Evolutionary conservation across 768 basidiomycete genomes (phyloP).

Genomic region (Lentinus brumalis): DNA sequence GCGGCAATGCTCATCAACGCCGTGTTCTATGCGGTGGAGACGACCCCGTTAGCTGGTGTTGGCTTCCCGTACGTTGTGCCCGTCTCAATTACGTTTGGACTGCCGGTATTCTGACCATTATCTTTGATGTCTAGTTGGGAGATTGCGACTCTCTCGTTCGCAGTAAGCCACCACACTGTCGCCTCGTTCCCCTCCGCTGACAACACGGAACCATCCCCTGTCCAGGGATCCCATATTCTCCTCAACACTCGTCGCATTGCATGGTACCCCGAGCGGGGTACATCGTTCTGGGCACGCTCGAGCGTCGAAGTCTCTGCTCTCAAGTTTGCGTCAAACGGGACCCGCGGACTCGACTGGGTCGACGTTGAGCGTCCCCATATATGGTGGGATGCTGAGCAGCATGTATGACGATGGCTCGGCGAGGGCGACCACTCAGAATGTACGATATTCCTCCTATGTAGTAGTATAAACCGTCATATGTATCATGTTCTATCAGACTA

Average conservation of each 20-base stretch:
- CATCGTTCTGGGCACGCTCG: background rate
- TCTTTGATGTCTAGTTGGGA: conserved; percentile 6
- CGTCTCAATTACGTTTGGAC: background rate
- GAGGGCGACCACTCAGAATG: too few species aligned
- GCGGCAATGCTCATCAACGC: conserved; percentile 16
- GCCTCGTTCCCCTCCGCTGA: background rate
- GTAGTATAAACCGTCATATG: too few species aligned
- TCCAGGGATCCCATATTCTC: conserved; percentile 10
- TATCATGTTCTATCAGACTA: too few species aligned
- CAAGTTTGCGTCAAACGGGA: too few species aligned
- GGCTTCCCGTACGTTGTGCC: conserved; percentile 5
- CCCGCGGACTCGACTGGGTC: too few species aligned
- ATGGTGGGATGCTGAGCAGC: too few species aligned
- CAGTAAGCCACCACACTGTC: background rate
- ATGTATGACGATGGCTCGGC: too few species aligned
- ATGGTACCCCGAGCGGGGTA: background rate
- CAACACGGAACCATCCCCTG: background rate
- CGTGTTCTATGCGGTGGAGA: conserved; percentile 10
- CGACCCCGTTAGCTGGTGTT: conserved; percentile 8
- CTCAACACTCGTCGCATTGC: conserved; percentile 8
- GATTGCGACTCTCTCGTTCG: conserved; percentile 7
- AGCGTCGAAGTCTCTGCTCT: background rate
- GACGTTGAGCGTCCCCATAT: too few species aligned
- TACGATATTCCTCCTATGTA: too few species aligned
- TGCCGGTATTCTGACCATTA: background rate